phyloP scores from a whole-genome alignment of 2,329 filamentous ascomycete species.

The Amylocarpus encephaloides region DNA sequence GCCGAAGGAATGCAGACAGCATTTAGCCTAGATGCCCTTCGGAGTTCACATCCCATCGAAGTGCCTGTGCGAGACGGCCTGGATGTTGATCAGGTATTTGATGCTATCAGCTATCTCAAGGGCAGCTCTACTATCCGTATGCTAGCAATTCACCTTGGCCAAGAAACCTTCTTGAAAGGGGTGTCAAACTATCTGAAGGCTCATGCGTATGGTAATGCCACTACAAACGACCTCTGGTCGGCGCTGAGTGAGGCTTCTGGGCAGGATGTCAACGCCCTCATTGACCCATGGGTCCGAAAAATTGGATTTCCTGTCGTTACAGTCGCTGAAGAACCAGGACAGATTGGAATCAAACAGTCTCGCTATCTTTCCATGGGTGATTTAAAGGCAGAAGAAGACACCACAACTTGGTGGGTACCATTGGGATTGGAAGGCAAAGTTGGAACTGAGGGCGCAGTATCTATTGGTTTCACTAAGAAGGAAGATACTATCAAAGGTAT shows the following conservation, averaged over 20 bases:
- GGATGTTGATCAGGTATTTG: slow-evolving; percentile 97
- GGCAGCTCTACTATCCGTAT: slow-evolving; percentile 95
- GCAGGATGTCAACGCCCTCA: slow-evolving; percentile 77
- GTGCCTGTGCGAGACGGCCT: slow-evolving; percentile 89
- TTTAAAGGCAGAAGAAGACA: slow-evolving; percentile 82
- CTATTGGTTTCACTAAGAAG: slow-evolving; percentile 67
- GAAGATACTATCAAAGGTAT: slow-evolving; percentile 69
- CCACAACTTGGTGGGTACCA: slow-evolving; percentile 93
- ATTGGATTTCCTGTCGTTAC: slow-evolving; percentile 92
- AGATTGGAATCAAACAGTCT: slow-evolving; percentile 76
- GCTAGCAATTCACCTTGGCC: slow-evolving; percentile 84
- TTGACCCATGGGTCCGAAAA: slow-evolving; percentile 92
- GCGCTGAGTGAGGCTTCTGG: slow-evolving; percentile 83
- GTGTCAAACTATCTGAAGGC: slow-evolving; percentile 84
- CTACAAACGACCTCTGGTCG: slow-evolving; percentile 84
- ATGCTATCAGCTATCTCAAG: slow-evolving; percentile 93
- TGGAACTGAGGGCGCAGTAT: slow-evolving; percentile 54
- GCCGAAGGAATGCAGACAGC: slow-evolving; percentile 91
- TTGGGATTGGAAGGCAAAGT: slow-evolving; percentile 75
- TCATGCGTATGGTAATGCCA: slow-evolving; percentile 85
- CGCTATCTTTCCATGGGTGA: slow-evolving; percentile 91
- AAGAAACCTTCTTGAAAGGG: slow-evolving; percentile 82
- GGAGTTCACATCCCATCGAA: slow-evolving; percentile 92
- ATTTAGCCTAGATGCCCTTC: slow-evolving; percentile 81
- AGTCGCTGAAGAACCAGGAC: slow-evolving; percentile 73